These are phyloP conservation scores for Dactylorhiza incarnata DNA, from an alignment of 106 monocot species.

Conservation along the genomic window DNA sequence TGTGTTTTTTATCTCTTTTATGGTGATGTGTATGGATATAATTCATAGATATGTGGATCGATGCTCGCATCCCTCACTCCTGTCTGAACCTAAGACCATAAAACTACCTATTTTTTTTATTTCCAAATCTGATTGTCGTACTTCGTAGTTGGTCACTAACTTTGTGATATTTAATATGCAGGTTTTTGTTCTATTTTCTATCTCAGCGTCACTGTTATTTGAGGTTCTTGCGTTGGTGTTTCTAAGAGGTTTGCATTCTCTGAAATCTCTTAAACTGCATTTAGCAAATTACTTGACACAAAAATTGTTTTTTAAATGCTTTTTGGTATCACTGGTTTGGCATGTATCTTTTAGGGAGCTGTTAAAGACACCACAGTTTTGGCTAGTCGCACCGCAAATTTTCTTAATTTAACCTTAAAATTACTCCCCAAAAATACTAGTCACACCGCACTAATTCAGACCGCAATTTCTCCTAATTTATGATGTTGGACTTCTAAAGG, in stretches of 20 bases:
- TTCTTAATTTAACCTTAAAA: too few relatives aligned
- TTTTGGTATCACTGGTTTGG: not conserved
- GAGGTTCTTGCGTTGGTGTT: constrained; percentile 39
- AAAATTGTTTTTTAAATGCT: not conserved
- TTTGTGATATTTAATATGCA: constrained; percentile 21
- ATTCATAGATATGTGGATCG: too few relatives aligned
- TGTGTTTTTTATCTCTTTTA: too few relatives aligned
- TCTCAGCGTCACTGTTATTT: constrained; percentile 26
- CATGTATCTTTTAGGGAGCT: not conserved
- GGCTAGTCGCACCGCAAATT: too few relatives aligned
- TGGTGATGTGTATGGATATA: too few relatives aligned
- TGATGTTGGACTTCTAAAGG: too few relatives aligned
- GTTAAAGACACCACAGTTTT: too few relatives aligned
- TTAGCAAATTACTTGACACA: not conserved
- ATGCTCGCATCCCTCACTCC: not conserved
- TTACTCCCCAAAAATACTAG: too few relatives aligned
- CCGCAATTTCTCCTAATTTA: too few relatives aligned
- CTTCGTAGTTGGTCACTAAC: not conserved
- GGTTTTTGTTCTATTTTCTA: constrained; percentile 59
- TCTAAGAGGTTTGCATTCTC: constrained; percentile 42
- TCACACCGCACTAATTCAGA: too few relatives aligned
- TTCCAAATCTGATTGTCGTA: not conserved
- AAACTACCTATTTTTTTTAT: not conserved
- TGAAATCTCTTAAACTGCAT: not conserved
- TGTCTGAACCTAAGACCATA: not conserved